Evolutionary conservation across 164 flowering plant genomes (phyloP).

Genomic region (Houttuynia cordata): DNA sequence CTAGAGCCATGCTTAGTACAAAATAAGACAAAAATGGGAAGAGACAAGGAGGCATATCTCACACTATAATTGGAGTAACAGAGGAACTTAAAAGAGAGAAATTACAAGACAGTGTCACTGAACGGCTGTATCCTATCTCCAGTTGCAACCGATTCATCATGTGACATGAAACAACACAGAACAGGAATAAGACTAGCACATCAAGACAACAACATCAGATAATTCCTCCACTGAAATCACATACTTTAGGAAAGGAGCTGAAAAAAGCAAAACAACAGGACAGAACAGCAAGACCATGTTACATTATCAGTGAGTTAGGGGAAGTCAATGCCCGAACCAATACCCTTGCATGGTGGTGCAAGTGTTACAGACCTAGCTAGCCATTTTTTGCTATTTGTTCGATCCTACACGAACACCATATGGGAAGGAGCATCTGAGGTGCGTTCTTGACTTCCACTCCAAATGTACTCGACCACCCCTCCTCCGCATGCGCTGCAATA

Average conservation of each 20-base stretch:
- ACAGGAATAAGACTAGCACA: not conserved
- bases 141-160: no score
- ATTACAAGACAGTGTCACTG: no score
- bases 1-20: no score
- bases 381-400: not conserved
- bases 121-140: no score
- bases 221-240: not conserved
- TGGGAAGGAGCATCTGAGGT: slow-evolving; percentile 48
- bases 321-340: slow-evolving; percentile 96
- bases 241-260: not conserved
- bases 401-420: slow-evolving; percentile 16
- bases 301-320: slow-evolving; percentile 4
- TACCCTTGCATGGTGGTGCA: slow-evolving; percentile 31
- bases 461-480: not conserved
- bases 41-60: no score
- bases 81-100: no score
- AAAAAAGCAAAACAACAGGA: slow-evolving; percentile 1
- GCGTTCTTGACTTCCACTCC: slow-evolving; percentile 81
- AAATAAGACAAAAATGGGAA: no score
- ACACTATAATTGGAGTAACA: no score
- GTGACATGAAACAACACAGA: not conserved
- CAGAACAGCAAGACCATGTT: not conserved
- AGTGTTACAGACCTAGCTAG: not conserved
- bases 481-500: not conserved
- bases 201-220: not conserved